phyloP scores from a whole-genome alignment of 2,329 filamentous ascomycete genomes.

The Sporothrix euskadiensis region DNA sequence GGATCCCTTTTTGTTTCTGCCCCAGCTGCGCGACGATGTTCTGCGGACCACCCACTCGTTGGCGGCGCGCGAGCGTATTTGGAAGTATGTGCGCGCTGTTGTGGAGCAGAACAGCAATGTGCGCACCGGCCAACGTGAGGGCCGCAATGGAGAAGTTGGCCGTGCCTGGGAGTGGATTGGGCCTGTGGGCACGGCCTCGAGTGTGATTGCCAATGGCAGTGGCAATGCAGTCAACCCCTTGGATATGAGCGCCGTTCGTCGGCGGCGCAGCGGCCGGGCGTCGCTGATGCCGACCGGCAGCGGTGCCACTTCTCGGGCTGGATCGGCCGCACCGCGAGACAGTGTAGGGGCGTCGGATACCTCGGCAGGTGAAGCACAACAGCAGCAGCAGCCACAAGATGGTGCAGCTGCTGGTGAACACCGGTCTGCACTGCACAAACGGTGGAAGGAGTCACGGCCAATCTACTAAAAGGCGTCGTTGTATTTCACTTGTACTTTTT shows the following conservation, averaged over 20 bases:
- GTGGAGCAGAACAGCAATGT: slow-evolving; percentile 96
- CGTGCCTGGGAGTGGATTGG: slow-evolving; percentile 72
- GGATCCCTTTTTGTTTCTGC: slow-evolving; percentile 81
- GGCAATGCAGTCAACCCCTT: background rate
- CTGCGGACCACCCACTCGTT: slow-evolving; percentile 78
- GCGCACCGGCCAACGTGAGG: slow-evolving; percentile 69
- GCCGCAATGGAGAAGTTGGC: slow-evolving; percentile 64
- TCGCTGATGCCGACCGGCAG: slow-evolving; percentile 49
- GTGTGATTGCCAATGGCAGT: slow-evolving; percentile 36
- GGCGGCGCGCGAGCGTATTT: slow-evolving; percentile 74
- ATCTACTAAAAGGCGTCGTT: slow-evolving; percentile 22
- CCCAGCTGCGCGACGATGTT: slow-evolving; percentile 88
- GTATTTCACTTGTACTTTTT: slow-evolving; percentile 12
- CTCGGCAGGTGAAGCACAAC: background rate
- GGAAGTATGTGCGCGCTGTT: slow-evolving; percentile 77
- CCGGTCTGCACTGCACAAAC: slow-evolving; percentile 39
- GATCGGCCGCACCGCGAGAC: slow-evolving; percentile 39
- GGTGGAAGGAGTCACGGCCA: slow-evolving; percentile 45
- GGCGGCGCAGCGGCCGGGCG: slow-evolving; percentile 55
- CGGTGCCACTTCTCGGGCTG: slow-evolving; percentile 36
- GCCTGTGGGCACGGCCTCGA: slow-evolving; percentile 48
- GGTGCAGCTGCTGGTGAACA: slow-evolving; percentile 39
- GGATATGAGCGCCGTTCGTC: slow-evolving; percentile 37
- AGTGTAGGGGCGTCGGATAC: slow-evolving; percentile 34
- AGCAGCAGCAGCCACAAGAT: slow-evolving; percentile 46